phyloP scores from a whole-genome alignment of 1,284 basidiomycete species.

The Caloboletus firmus region DNA sequence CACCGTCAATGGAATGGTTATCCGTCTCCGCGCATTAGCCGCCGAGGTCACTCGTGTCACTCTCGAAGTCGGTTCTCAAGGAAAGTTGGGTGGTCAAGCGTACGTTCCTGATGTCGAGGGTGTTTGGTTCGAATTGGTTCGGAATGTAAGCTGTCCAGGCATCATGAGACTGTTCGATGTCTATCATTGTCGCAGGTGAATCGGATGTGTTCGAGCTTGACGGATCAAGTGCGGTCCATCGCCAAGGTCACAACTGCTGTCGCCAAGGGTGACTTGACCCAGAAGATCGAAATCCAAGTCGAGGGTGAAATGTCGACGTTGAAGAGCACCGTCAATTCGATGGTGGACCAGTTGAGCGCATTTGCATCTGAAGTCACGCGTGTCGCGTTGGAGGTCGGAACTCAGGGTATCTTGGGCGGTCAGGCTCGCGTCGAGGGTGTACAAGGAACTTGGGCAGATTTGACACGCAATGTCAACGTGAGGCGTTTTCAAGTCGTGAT shows the following conservation, averaged over 20 bases:
- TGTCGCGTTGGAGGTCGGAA: constrained; percentile 90
- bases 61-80: constrained; percentile 87
- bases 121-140: constrained; percentile 90
- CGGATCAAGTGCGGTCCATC: constrained; percentile 92
- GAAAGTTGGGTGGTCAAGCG: constrained; percentile 90
- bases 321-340: constrained; percentile 83
- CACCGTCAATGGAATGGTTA: constrained; percentile 98
- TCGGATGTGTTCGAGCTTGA: constrained; percentile 90
- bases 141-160: constrained; percentile 61
- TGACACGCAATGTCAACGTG: constrained; percentile 87
- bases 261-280: constrained; percentile 84
- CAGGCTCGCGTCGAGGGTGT: constrained; percentile 92
- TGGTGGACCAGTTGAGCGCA: constrained; percentile 87
- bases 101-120: constrained; percentile 93
- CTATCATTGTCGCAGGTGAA: constrained; percentile 60
- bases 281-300: constrained; percentile 88
- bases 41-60: constrained; percentile 97
- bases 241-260: constrained; percentile 92
- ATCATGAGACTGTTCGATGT: neutral
- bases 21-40: constrained; percentile 84
- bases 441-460: constrained; percentile 91
- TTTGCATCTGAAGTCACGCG: constrained; percentile 95
- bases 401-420: constrained; percentile 89
- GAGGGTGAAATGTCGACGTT: constrained; percentile 90
- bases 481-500: constrained; percentile 25